phyloP scores from a whole-genome alignment of 2,329 filamentous ascomycete species.

The Penicillium sp. region DNA sequence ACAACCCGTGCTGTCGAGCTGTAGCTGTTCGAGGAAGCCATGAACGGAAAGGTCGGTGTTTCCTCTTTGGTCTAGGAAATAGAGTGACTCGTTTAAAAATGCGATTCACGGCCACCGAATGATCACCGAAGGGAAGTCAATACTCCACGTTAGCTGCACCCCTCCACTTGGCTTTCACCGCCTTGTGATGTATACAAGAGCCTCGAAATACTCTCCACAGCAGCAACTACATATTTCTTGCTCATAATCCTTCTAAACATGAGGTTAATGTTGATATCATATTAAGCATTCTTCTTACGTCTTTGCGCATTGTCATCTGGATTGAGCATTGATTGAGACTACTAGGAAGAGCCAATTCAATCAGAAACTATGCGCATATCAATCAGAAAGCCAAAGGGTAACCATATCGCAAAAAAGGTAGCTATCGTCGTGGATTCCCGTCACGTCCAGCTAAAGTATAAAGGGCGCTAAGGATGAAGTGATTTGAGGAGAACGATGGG shows the following conservation, averaged over 20 bases:
- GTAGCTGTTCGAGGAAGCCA: constrained; percentile 18
- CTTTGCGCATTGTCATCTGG: too few species aligned
- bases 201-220: background rate
- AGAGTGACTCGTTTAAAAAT: background rate
- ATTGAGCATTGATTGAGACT: background rate
- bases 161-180: background rate
- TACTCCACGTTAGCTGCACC: background rate
- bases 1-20: constrained; percentile 20
- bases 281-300: too few species aligned
- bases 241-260: too few species aligned
- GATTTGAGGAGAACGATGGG: too few species aligned
- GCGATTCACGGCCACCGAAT: background rate
- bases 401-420: constrained; percentile 23
- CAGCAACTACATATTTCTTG: background rate
- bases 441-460: constrained; percentile 16
- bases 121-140: background rate
- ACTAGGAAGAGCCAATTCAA: background rate
- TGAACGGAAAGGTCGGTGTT: background rate
- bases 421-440: constrained; percentile 29
- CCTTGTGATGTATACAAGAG: background rate
- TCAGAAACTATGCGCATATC: background rate
- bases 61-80: background rate
- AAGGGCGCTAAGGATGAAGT: too few species aligned
- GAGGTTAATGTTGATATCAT: too few species aligned
- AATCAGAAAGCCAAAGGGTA: background rate